Evolutionary conservation across 495 filamentous ascomycete genomes (phyloP), one percentile per base, ranked within the genome.

Genomic region (Parathielavia hyrcaniae): DNA sequence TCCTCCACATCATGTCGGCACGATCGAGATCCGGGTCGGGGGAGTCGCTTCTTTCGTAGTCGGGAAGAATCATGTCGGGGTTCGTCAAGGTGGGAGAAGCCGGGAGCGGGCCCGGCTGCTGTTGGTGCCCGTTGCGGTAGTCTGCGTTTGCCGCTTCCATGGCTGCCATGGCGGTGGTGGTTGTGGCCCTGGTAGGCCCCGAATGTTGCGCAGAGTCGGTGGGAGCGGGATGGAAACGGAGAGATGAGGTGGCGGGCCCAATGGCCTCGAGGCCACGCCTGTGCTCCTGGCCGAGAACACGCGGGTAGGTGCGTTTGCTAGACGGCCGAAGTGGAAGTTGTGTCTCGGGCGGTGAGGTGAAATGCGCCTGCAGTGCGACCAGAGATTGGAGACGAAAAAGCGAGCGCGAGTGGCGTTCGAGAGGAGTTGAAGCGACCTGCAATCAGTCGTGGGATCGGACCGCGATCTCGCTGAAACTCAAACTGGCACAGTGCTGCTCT

Each of bases 21-120:
- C 61, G 50, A 50, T 60, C 64, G 35, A 71, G 61, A 55, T 71
- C 70, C 35, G 67, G 68, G 48, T 72, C 74, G 34, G 73, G 76
- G n/a, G 72, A 75, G 58, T 71, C 68, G 63, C 75, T 76, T 47
- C 79, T 79, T 67, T 84, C 80, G 53, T 73, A 72, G 53, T 81
- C 80, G 39, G 91, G 91, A 40, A 96, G 77, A 59, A 96, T 95
- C 89, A 96, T 91, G 69, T 93, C 90, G 38, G 90, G 89, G 71
- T 95, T 90, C n/a, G 89, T 91, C 58, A 96, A 74, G 9, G 91
- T 93, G 45, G 91, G 91, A 49, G 89, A 95, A 30, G 84, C 77
- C 48, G 80, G 79, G 63, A 65, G 49, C 62, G 76, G 65, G 45
- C 65, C 59, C n/a, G 58, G 52, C 52, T 67, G 67, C 51, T 53